Base-by-base conservation (phyloP, 768 basidiomycete genomes). In the Auriscalpium orientale region DNA sequence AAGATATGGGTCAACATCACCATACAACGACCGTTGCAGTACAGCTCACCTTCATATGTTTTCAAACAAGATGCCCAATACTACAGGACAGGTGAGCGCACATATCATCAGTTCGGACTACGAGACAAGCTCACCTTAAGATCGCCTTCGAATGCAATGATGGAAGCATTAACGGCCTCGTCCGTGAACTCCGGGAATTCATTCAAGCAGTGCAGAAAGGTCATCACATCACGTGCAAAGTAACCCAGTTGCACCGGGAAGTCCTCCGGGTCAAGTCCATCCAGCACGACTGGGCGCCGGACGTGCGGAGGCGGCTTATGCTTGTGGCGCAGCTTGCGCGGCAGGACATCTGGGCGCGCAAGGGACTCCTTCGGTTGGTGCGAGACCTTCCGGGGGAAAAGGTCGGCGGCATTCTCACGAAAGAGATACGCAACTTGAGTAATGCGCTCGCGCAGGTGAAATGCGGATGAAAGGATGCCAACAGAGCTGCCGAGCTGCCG, bases 141-240 rank as follows among this genome's bases (percentile, higher is more conserved):
- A 67, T 90, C 86, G 0, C 81, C 80, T 65, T 87, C 82, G 50
- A 89, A 85, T 11, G 81, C 78, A 54, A 78, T 61, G 54, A 89
- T 84, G 4, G 84, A 84, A 1, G 80, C 72, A 64, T 88, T 87
- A 44, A 81, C 81, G 6, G 80, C 81, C 60, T 90, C 86, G 51
- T 89, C 85, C 28, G 78, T 82, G 62, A 87, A 87, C 65, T 89
- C 88, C 0, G 87, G 87, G 60, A 90, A 89, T 64, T 89, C 87
- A 55, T 89, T 87, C 58, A 90, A 68, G 60, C 83, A 84, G 48
- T 82, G 75, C 56, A 87, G 67, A 63, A 90, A 90, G 0, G 81
- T 84, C 20, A 74, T 80, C 13, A 89, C 79, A 54, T 84, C 85
- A n/a, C 72, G 73, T 4, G 86, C 84, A 38, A 89, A 72, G 34